These are phyloP conservation scores for Sporodiniella umbellata DNA, from an alignment of 371 early-diverging fungal genomes.

Conservation along the genomic window DNA sequence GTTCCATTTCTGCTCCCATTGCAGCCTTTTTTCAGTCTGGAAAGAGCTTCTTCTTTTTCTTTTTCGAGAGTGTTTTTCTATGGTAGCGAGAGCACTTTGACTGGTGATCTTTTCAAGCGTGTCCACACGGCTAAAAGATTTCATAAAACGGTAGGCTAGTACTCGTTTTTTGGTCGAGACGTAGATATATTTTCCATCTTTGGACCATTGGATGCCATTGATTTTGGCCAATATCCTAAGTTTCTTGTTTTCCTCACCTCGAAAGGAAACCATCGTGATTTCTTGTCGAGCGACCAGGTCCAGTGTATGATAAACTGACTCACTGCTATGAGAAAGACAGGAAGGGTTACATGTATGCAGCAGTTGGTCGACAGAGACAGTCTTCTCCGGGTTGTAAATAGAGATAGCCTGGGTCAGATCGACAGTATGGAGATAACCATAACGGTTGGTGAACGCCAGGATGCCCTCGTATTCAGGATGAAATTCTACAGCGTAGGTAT, in stretches of 20 bases:
- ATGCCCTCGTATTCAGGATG: conserved; percentile 54
- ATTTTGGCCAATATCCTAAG: conserved; percentile 56
- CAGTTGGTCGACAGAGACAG: not conserved
- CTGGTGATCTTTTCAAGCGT: conserved; percentile 14
- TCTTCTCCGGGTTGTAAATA: not conserved
- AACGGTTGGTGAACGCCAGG: conserved; percentile 54
- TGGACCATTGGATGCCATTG: conserved; percentile 58
- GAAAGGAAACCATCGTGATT: conserved; percentile 57
- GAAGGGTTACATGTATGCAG: conserved; percentile 1
- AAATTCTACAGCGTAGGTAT: conserved; percentile 50
- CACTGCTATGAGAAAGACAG: not conserved
- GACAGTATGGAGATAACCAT: conserved; percentile 59
- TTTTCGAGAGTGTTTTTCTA: conserved; percentile 6
- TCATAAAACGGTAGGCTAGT: conserved; percentile 46
- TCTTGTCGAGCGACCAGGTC: conserved; percentile 40
- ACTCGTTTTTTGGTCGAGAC: conserved; percentile 57
- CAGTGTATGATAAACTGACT: conserved; percentile 10
- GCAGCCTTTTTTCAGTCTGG: too few species aligned
- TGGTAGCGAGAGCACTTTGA: conserved; percentile 1
- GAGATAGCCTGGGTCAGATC: conserved; percentile 31
- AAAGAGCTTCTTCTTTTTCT: too few species aligned
- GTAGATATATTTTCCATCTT: conserved; percentile 49
- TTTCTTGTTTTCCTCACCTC: conserved; percentile 47
- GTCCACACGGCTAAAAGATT: conserved; percentile 3
- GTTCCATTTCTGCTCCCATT: too few species aligned